These are phyloP conservation scores for Aspergillus quadrilineatus DNA, from an alignment of 2,329 filamentous ascomycete species.

Conservation along the genomic window DNA sequence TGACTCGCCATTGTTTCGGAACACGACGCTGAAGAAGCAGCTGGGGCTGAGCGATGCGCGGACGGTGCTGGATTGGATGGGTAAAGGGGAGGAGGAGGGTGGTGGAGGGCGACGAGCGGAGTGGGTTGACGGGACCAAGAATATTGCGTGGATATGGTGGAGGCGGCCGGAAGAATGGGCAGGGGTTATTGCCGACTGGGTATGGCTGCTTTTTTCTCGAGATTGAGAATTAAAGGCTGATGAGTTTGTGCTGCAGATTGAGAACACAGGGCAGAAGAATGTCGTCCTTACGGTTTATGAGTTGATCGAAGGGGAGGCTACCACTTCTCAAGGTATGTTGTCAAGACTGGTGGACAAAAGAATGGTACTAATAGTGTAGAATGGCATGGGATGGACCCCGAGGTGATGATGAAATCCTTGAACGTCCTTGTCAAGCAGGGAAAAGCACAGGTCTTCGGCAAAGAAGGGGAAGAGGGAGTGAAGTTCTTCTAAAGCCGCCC, in stretches of 20 bases:
- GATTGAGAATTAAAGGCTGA: background rate
- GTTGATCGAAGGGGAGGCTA: conserved; percentile 80
- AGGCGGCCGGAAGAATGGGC: conserved; percentile 89
- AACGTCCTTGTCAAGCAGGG: conserved; percentile 81
- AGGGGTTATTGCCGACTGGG: conserved; percentile 71
- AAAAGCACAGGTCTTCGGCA: conserved; percentile 90
- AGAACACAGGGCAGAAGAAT: conserved; percentile 84
- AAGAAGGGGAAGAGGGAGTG: conserved; percentile 82
- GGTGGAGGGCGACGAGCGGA: conserved; percentile 55
- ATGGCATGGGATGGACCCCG: conserved; percentile 83
- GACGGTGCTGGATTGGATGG: conserved; percentile 58
- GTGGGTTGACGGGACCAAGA: conserved; percentile 58
- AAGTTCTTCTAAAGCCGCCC: conserved; percentile 78
- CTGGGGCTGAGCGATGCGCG: conserved; percentile 55
- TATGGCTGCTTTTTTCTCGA: conserved; percentile 16
- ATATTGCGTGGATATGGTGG: conserved; percentile 78
- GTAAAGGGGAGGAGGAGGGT: conserved; percentile 42
- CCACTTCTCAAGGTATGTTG: conserved; percentile 61
- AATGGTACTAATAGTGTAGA: conserved; percentile 51
- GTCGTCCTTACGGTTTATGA: conserved; percentile 91
- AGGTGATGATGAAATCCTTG: conserved; percentile 76
- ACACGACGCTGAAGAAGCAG: conserved; percentile 43
- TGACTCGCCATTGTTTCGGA: conserved; percentile 59
- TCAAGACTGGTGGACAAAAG: background rate
- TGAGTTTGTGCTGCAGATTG: conserved; percentile 48